Evolutionary conservation across 805 yeast genomes (phyloP), one percentile per base, ranked within the genome.

Genomic region (Wickerhamiella qilinensis): DNA sequence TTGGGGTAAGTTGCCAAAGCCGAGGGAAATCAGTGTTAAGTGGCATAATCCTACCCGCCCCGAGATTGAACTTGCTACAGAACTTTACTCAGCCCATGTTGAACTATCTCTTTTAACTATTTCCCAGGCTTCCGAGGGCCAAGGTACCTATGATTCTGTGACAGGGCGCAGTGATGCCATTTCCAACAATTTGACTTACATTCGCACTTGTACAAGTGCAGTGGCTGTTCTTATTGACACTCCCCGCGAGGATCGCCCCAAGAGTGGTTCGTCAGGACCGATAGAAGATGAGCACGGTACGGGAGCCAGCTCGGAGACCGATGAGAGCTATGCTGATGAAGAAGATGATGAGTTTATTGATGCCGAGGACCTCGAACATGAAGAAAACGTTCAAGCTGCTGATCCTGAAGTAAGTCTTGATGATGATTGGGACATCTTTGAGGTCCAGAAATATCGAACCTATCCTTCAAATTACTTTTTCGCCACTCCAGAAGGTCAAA

Each of bases 41-140:
- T 88, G 98, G 98, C 83, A 76, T 49, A 54, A 66, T 1, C 96
- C 97, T 0, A 51, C 64, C 1, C 56, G 56, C 2, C 56, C 49
- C 2, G 85, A 77, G 35, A 59, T 82, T 2, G 60, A 60, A 0
- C 69, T 71, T 50, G 86, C 93, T 0, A 65, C 75, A 3, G 66
- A 69, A 2, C 57, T 74, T 9, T 80, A 77, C 46, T 69, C 66
- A 17, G 53, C 51, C 1, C 67, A 77, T 35, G 61, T 71, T 0
- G 54, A 45, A 5, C 37, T 39, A 17, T 44, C 58, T 1, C 36
- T 46, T 6, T 33, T 30, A 2, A 39, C 41, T 2, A 35, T 56
- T 11, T 30, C 37, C 19, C 51, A 62, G 42, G 44, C 47, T 0
- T 43, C 58, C 14, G 56, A 60, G 43, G 38, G 38, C 12, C 45